Conservation (phyloP, 2,329 filamentous ascomycete species). For the Scopulariopsis brevicaulis region DNA sequence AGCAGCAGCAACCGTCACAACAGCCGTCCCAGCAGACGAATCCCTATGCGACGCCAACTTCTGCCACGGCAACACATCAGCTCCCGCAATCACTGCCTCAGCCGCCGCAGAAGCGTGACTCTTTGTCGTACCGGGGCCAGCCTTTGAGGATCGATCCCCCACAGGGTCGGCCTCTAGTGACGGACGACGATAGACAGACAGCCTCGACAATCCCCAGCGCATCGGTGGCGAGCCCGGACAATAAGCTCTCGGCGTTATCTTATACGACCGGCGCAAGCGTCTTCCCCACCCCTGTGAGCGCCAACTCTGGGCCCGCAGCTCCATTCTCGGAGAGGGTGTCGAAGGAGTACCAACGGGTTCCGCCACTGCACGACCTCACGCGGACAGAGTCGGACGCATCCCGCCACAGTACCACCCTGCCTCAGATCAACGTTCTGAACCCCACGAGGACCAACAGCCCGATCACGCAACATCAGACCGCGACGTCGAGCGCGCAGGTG, state of each 20-base stretch:
- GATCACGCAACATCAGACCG: conserved; percentile 15
- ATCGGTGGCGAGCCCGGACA: conserved; percentile 46
- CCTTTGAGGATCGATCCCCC: conserved; percentile 51
- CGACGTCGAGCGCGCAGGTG: conserved; percentile 34
- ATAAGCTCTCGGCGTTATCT: conserved; percentile 48
- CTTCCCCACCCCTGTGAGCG: conserved; percentile 53
- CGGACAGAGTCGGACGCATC: conserved; percentile 43
- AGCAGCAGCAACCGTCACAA: conserved; percentile 3
- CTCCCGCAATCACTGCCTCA: conserved; percentile 9
- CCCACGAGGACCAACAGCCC: conserved; percentile 38
- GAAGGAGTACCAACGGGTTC: conserved; percentile 51
- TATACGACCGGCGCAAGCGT: conserved; percentile 38
- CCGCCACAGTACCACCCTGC: conserved; percentile 33
- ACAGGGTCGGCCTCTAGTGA: conserved; percentile 42
- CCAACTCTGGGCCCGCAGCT: conserved; percentile 28
- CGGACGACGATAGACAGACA: conserved; percentile 48
- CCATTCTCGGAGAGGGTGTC: conserved; percentile 36
- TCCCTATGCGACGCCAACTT: conserved; percentile 16
- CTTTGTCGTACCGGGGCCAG: conserved; percentile 47
- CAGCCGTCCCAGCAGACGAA: conserved; percentile 12
- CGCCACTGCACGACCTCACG: conserved; percentile 47
- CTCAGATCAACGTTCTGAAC: conserved; percentile 46
- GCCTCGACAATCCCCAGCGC: conserved; percentile 48
- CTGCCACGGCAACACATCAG: conserved; percentile 11
- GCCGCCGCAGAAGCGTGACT: conserved; percentile 35